Evolutionary conservation across 257 asterid species (phyloP).

Genomic region (Ajuga chamaepitys): DNA sequence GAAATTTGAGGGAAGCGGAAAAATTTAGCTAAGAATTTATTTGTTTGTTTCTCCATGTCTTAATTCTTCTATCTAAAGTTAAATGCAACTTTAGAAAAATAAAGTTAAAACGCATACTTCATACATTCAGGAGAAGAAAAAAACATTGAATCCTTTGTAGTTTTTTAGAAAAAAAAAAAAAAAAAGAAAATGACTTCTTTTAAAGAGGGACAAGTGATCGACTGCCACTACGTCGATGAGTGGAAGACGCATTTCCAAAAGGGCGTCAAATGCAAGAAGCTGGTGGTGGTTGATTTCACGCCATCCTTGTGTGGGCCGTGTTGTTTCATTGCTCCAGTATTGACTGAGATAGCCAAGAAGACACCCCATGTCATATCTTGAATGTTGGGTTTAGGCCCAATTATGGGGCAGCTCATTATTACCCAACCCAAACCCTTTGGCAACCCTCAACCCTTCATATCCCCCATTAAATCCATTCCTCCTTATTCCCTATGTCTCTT

Average conservation of each 20-base stretch:
- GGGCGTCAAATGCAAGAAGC: constrained; percentile 38
- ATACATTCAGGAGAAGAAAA: neutral
- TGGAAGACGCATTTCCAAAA: constrained; percentile 32
- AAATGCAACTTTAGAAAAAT: too few species aligned
- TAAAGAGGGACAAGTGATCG: constrained; percentile 71
- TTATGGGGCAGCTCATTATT: too few species aligned
- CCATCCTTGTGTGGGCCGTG: constrained; percentile 92
- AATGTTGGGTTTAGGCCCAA: too few species aligned
- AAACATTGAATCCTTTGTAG: neutral
- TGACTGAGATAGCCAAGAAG: constrained; percentile 71
- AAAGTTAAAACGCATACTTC: constrained; percentile 11
- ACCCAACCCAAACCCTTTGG: too few species aligned
- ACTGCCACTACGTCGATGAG: constrained; percentile 52
- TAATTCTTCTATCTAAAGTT: too few species aligned
- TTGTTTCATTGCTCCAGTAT: constrained; percentile 61
- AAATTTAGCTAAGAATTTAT: too few species aligned
- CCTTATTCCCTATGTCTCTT: too few species aligned
- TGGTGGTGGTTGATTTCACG: constrained; percentile 85
- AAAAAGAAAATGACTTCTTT: constrained; percentile 35
- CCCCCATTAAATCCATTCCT: too few species aligned
- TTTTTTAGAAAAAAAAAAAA: neutral
- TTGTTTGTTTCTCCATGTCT: too few species aligned
- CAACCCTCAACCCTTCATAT: too few species aligned
- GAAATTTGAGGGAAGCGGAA: too few species aligned
- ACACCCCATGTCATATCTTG: constrained; percentile 42